Evolutionary conservation across 225 moss, liverwort and hornwort species (phyloP), one percentile per base, ranked within the genome.

Genomic region (Pseudoscleropodium purum): DNA sequence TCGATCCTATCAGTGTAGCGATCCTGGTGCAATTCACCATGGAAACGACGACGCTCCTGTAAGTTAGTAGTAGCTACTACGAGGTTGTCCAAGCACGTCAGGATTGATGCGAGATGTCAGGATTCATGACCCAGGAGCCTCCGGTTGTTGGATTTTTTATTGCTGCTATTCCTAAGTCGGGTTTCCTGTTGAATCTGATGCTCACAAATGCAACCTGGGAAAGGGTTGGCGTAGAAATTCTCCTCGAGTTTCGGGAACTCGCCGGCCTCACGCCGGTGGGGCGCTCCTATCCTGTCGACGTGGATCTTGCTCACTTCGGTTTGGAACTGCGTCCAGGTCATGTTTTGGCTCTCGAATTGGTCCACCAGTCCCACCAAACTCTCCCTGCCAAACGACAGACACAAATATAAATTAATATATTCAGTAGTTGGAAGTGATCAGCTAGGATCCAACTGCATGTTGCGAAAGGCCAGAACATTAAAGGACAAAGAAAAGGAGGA

Each of bases 171-270:
- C 26, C 12, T 19, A 26, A 30, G 60, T 30, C 41, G 26, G 13
- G 64, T 73, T 59, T 74, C 47, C 56, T 84, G 63, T 49, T 62
- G 72, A 59, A 43, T 17, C 36, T 75, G 81, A 70, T 84, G 91
- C 89, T 96, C 92, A 73, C 98, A 97, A 52, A 98, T 95, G 89
- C 97, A 98, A 64, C 98, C 98, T 66, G 98, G 97, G 45, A 90
- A 95, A 36, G 96, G 98, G 84, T 98, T 98, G 66, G 98, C 97
- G 68, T 96, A 98, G 79, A 98, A 98, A 85, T 96, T 96, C 76
- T 97, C 96, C 81, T 98, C 98, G 76, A 93, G 92, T 75, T 98
- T 98, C 6, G 97, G 95, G 13, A 84, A 91, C 43, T 95, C 96
- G 14, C 97, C 96, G 6, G 91, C 65, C 84, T 91, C 86, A 67